Evolutionary conservation across 2,329 filamentous ascomycete genomes (phyloP).

Genomic region (Colletotrichum sidae): DNA sequence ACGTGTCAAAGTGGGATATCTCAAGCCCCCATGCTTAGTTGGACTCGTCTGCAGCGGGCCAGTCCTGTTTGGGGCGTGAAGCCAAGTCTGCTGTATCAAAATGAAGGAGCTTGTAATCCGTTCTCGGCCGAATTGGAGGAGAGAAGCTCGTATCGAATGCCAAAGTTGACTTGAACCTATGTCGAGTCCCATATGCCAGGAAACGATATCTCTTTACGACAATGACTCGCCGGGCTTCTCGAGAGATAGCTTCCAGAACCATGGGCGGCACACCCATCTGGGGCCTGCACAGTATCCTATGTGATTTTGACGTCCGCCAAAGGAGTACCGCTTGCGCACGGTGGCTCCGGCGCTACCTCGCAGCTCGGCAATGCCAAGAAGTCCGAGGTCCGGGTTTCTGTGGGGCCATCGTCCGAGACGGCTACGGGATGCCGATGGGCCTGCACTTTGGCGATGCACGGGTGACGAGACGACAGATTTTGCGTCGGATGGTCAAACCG

Average conservation of each 20-base stretch:
- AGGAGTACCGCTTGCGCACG: constrained; percentile 4
- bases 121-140: constrained; percentile 13
- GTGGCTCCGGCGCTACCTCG: background rate
- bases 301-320: background rate
- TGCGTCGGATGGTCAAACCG: background rate
- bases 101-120: background rate
- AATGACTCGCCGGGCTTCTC: too few species aligned
- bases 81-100: background rate
- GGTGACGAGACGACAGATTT: background rate
- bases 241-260: too few species aligned
- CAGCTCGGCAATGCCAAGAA: constrained; percentile 37
- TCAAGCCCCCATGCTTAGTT: constrained; percentile 15
- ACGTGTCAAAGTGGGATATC: background rate
- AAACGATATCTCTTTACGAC: background rate
- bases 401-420: constrained; percentile 6
- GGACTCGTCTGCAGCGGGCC: background rate
- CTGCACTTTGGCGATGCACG: background rate
- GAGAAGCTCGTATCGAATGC: too few species aligned
- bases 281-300: too few species aligned
- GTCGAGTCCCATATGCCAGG: background rate
- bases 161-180: too few species aligned
- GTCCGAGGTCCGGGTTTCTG: constrained; percentile 32
- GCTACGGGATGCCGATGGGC: background rate
- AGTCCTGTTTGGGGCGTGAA: constrained; percentile 3
- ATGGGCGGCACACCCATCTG: too few species aligned